Percentiles rank a stretch among this genome's conserved stretches.
Evolutionary conservation across 169 alveolate genomes (phyloP).

Genomic region (Condylostoma magnum): DNA sequence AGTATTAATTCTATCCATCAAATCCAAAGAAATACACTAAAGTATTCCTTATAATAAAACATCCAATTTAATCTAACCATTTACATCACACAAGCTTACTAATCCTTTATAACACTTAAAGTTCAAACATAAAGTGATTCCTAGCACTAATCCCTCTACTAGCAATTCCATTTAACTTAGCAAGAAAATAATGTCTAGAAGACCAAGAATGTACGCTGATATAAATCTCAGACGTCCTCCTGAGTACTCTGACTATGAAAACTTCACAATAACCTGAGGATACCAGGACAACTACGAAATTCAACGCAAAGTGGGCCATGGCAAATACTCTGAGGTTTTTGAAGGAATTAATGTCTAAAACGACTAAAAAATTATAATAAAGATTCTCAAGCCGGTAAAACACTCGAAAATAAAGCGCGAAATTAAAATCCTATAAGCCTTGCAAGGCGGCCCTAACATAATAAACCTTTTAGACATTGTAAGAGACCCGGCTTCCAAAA

Average conservation of each 20-base stretch:
- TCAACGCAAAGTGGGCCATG: slow-evolving; percentile 96
- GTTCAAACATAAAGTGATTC: no score
- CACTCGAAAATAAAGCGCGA: slow-evolving; percentile 96
- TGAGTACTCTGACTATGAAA: slow-evolving; percentile 94
- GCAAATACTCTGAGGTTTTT: slow-evolving; percentile 98
- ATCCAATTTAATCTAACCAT: no score
- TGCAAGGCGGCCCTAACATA: slow-evolving; percentile 96
- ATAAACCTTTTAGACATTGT: slow-evolving; percentile 92
- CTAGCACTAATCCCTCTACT: no score
- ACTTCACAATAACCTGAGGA: slow-evolving; percentile 84
- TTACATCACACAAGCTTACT: no score
- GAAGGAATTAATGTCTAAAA: slow-evolving; percentile 85
- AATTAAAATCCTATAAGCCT: slow-evolving; percentile 93
- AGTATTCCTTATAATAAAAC: no score
- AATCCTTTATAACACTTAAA: no score
- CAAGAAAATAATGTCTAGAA: no score
- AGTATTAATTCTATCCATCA: no score
- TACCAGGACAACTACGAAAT: slow-evolving; percentile 93
- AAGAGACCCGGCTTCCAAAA: slow-evolving; percentile 95
- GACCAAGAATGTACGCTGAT: slow-evolving; percentile 81
- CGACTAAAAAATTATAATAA: slow-evolving; percentile 90
- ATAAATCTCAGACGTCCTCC: slow-evolving; percentile 71
- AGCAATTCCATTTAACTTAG: no score
- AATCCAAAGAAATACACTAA: no score
- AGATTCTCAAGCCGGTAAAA: slow-evolving; percentile 95